Conservation (phyloP, 768 basidiomycete species). For the Amanita subjunquillea region DNA sequence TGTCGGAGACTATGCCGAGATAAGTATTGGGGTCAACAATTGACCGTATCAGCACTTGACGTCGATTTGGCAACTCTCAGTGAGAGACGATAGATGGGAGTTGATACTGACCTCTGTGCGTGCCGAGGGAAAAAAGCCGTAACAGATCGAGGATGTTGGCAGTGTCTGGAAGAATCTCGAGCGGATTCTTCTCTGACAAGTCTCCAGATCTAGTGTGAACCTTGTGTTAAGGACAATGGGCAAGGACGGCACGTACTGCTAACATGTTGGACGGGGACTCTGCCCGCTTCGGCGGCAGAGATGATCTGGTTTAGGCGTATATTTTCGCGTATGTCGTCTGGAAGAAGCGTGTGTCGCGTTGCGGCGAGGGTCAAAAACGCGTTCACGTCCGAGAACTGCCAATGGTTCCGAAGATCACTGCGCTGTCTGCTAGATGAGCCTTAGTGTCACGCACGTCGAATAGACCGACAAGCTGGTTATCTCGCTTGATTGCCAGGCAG, state of each 20-base stretch:
- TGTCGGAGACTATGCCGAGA: slow-evolving; percentile 71
- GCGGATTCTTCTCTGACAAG: slow-evolving; percentile 77
- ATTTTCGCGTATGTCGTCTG: slow-evolving; percentile 50
- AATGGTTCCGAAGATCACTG: not conserved
- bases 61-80: not conserved
- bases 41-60: slow-evolving; percentile 46
- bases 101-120: slow-evolving; percentile 49
- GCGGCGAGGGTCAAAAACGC: slow-evolving; percentile 82
- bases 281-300: slow-evolving; percentile 62
- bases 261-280: slow-evolving; percentile 65
- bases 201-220: slow-evolving; percentile 30
- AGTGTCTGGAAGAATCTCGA: slow-evolving; percentile 50
- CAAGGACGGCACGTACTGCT: slow-evolving; percentile 44
- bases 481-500: slow-evolving; percentile 53
- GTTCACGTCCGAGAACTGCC: slow-evolving; percentile 76
- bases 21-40: slow-evolving; percentile 32
- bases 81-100: not conserved
- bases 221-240: not conserved
- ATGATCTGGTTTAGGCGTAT: slow-evolving; percentile 60
- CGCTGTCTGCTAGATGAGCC: not conserved
- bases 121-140: slow-evolving; percentile 56
- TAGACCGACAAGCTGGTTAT: slow-evolving; percentile 37
- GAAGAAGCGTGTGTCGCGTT: slow-evolving; percentile 57
- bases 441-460: slow-evolving; percentile 52
- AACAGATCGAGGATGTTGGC: slow-evolving; percentile 57